A percentile compares a stretch with the other conserved stretches of the same genome.
These are phyloP conservation scores for Annulohypoxylon bovei DNA, from an alignment of 495 filamentous ascomycete genomes.

Conservation along the genomic window DNA sequence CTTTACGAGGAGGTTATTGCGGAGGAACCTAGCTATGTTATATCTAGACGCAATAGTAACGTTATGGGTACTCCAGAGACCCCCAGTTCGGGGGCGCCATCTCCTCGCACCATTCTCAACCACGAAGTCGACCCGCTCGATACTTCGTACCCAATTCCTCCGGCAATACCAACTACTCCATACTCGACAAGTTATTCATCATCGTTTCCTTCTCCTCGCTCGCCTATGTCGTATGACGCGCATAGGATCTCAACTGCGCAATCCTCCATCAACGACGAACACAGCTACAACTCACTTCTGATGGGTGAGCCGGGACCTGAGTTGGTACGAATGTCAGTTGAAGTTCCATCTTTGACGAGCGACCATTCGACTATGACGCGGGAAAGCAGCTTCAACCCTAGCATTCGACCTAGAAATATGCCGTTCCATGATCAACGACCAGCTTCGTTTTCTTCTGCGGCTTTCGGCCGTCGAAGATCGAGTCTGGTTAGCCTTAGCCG, in stretches of 20 bases:
- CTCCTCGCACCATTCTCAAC: constrained; percentile 63
- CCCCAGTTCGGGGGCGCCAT: constrained; percentile 66
- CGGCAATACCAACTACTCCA: constrained; percentile 62
- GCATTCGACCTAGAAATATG: constrained; percentile 46
- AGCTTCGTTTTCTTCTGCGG: constrained; percentile 72
- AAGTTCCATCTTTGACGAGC: constrained; percentile 87
- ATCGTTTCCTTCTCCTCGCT: constrained; percentile 66
- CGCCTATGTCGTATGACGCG: constrained; percentile 71
- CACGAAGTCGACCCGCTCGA: constrained; percentile 65
- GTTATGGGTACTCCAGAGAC: constrained; percentile 14
- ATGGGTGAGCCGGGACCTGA: constrained; percentile 72
- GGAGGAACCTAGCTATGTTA: constrained; percentile 47
- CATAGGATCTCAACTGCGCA: constrained; percentile 76
- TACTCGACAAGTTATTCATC: constrained; percentile 63
- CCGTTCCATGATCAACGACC: constrained; percentile 68
- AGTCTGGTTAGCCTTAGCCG: constrained; percentile 88
- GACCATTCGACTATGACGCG: constrained; percentile 87
- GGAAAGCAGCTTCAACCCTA: constrained; percentile 58
- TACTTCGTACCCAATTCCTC: constrained; percentile 53
- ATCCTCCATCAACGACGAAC: constrained; percentile 76
- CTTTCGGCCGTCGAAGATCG: constrained; percentile 77
- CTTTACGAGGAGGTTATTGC: constrained; percentile 56
- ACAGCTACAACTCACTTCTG: constrained; percentile 67
- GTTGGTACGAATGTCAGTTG: constrained; percentile 74
- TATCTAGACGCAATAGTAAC: constrained; percentile 49